Evolutionary conservation across 2,329 filamentous ascomycete genomes (phyloP).

Genomic region (Dothideomycetidae sp.): DNA sequence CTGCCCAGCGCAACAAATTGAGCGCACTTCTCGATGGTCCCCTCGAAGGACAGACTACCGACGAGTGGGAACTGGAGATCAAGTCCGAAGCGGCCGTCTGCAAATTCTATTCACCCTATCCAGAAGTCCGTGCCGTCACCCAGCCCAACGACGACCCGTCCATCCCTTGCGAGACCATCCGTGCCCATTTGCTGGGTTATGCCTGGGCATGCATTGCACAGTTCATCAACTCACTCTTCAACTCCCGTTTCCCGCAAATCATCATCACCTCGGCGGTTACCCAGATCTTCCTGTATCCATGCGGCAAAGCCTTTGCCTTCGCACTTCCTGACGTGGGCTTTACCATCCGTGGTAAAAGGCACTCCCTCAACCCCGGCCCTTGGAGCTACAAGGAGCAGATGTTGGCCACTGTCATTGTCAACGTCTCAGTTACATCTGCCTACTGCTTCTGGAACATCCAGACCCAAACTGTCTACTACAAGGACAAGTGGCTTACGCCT

Average conservation of each 20-base stretch:
- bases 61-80: slow-evolving; percentile 72
- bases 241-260: slow-evolving; percentile 76
- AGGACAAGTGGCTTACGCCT: too few relatives aligned
- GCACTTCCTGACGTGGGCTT: slow-evolving; percentile 31
- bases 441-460: slow-evolving; percentile 70
- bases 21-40: slow-evolving; percentile 4
- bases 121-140: slow-evolving; percentile 51
- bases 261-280: slow-evolving; percentile 80
- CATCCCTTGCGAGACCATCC: slow-evolving; percentile 49
- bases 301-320: slow-evolving; percentile 55
- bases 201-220: slow-evolving; percentile 49
- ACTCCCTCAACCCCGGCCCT: slow-evolving; percentile 37
- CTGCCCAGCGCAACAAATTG: slow-evolving; percentile 6
- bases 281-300: slow-evolving; percentile 66
- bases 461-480: slow-evolving; percentile 41
- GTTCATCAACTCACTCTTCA: slow-evolving; percentile 63
- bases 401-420: slow-evolving; percentile 24
- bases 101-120: slow-evolving; percentile 7
- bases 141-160: slow-evolving; percentile 48
- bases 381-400: slow-evolving; percentile 29
- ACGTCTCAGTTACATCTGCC: slow-evolving; percentile 30
- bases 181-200: slow-evolving; percentile 49
- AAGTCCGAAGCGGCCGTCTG: slow-evolving; percentile 34
- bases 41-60: slow-evolving; percentile 23
- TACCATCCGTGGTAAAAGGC: slow-evolving; percentile 42